phyloP scores from a whole-genome alignment of 2,329 filamentous ascomycete species.

The Penicillium nordicum region DNA sequence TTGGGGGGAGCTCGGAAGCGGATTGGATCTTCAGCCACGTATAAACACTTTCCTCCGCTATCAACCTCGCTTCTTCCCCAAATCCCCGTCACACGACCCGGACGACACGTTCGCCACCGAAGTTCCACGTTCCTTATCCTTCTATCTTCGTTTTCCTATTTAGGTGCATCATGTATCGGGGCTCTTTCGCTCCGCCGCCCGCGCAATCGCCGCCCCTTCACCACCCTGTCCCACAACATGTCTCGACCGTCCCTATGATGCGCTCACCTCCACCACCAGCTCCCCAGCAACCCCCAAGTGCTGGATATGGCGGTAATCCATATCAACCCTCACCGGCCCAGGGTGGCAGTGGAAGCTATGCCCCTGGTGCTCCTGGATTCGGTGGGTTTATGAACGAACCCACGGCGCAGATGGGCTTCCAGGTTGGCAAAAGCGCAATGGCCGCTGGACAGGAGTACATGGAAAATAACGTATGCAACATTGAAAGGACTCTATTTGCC shows the following conservation, averaged over 20 bases:
- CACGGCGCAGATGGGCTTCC: conserved; percentile 88
- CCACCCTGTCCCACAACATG: conserved; percentile 96
- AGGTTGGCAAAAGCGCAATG: conserved; percentile 88
- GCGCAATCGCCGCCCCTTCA: conserved; percentile 86
- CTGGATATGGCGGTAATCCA: conserved; percentile 48
- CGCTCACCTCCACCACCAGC: conserved; percentile 82
- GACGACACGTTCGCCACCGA: conserved; percentile 4
- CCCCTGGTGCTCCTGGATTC: conserved; percentile 55
- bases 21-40: conserved; percentile 35
- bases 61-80: conserved; percentile 6
- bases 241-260: conserved; percentile 95
- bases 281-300: conserved; percentile 65
- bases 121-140: conserved; percentile 9
- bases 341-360: conserved; percentile 40
- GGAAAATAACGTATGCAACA: conserved; percentile 77
- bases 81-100: conserved; percentile 5
- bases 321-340: conserved; percentile 47
- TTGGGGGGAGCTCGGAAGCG: conserved; percentile 20
- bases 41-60: conserved; percentile 25
- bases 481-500: neutral
- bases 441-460: conserved; percentile 90
- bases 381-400: conserved; percentile 95
- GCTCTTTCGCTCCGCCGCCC: conserved; percentile 70
- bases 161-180: conserved; percentile 69
- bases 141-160: conserved; percentile 6